These are phyloP conservation scores for Pseudoturritis turrita DNA, from an alignment of 345 rosid species.

Conservation along the genomic window DNA sequence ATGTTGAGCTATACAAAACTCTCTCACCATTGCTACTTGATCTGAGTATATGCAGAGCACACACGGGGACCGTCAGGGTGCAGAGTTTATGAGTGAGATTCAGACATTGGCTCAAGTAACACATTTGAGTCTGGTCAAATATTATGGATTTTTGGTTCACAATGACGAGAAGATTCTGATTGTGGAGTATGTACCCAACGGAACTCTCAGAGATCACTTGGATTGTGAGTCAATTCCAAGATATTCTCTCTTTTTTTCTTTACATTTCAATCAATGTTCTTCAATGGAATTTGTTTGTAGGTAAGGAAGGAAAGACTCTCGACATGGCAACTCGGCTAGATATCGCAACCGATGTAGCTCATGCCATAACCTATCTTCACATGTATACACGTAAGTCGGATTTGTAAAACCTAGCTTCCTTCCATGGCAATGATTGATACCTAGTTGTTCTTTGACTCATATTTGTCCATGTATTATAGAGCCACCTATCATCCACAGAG, in stretches of 20 bases:
- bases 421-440: neutral
- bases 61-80: conserved; percentile 69
- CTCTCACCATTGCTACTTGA: neutral
- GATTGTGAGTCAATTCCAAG: conserved; percentile 59
- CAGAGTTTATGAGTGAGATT: conserved; percentile 78
- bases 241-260: neutral
- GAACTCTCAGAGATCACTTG: conserved; percentile 88
- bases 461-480: conserved; percentile 32
- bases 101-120: conserved; percentile 69
- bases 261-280: neutral
- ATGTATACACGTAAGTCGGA: conserved; percentile 71
- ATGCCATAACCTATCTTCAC: conserved; percentile 94
- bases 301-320: conserved; percentile 51
- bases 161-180: conserved; percentile 69
- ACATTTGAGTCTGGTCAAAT: conserved; percentile 75
- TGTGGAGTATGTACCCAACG: conserved; percentile 83
- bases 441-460: neutral
- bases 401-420: neutral
- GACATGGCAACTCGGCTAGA: conserved; percentile 67
- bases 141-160: conserved; percentile 65
- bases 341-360: conserved; percentile 82
- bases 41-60: conserved; percentile 47
- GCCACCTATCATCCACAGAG: conserved; percentile 94
- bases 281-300: conserved; percentile 39
- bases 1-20: neutral